A percentile compares a stretch with the other conserved stretches of the same genome.
phyloP scores from a whole-genome alignment of 305 asterid species.

The Fraxinus latifolia region DNA sequence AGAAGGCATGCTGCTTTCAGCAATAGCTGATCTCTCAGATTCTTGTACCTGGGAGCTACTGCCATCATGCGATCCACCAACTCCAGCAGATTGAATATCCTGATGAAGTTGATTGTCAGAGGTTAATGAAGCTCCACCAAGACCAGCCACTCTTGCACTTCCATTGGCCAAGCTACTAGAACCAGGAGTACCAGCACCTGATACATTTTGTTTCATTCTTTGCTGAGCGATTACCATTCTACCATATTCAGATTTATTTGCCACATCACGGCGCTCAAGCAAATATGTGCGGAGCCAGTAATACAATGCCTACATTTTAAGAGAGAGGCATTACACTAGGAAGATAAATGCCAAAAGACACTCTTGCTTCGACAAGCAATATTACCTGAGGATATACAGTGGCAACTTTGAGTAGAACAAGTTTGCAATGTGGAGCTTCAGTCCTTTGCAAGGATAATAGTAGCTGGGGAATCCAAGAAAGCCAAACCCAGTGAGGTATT shows the following conservation, averaged over 20 bases:
- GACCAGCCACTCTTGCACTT: constrained; percentile 60
- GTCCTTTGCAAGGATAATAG: constrained; percentile 88
- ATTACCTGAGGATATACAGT: constrained; percentile 91
- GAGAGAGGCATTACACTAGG: constrained; percentile 22
- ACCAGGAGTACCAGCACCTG: constrained; percentile 59
- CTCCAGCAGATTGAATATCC: constrained; percentile 69
- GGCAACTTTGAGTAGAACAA: constrained; percentile 87
- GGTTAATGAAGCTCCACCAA: constrained; percentile 62
- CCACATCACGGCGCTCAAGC: constrained; percentile 98
- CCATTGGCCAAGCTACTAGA: constrained; percentile 68
- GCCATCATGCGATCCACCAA: constrained; percentile 75
- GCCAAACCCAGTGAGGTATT: constrained; percentile 98
- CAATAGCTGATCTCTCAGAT: constrained; percentile 67
- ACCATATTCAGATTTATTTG: constrained; percentile 89
- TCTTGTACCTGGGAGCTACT: constrained; percentile 77
- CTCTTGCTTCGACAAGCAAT: constrained; percentile 12
- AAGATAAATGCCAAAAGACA: constrained; percentile 13
- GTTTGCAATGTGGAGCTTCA: constrained; percentile 97
- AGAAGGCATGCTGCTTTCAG: constrained; percentile 66
- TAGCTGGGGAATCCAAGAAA: constrained; percentile 98
- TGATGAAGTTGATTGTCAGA: constrained; percentile 80
- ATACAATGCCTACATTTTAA: constrained; percentile 72
- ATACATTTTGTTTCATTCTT: constrained; percentile 87
- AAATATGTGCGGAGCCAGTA: constrained; percentile 99
- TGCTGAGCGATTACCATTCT: constrained; percentile 99